Base-by-base conservation (phyloP, 1,284 basidiomycete species). In the Porogramme epimiltina region DNA sequence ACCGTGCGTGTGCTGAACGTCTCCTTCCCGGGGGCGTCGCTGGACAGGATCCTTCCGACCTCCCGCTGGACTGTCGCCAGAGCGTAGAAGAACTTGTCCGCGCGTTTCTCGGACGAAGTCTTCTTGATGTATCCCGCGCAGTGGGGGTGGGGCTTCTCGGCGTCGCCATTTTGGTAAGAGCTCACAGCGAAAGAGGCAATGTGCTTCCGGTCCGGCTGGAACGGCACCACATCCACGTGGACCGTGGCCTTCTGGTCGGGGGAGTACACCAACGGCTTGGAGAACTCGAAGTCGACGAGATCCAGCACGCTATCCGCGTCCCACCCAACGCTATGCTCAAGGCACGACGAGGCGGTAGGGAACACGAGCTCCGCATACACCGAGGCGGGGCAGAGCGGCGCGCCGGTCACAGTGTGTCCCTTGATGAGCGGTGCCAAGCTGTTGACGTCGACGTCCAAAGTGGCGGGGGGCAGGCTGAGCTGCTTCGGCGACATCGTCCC, bases 301-400 rank as follows among this genome's bases (percentile, higher is more conserved):
- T 74, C 64, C 16, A 78, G 62, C 49, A 73, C 66, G 19, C 64
- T 62, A 11, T 71, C 72, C 3, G 66, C 62, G 4, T 64, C 56
- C 36, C 66, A 58, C 6, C 68, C 44, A 0, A 59, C 63, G 31
- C 70, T 62, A 37, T 74, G 66, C 20, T 64, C 65, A 40, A 65
- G 65, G 4, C 73, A 61, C 24, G 76, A 66, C 24, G 68, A 59
- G 18, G 80, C 68, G 0, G 76, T 77, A 9, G 77, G 73, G 22
- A 79, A 65, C 1, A 73, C 78, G 39, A 83, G 74, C 57, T 88
- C 85, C 18, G 82, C 62, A 57, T 87, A 87, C 2, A 87, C 76
- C 0, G 85, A 87, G 1, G 84, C 87, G 4, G 87, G 87, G 58
- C 85, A 89, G 0, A 89, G 72, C 0, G 82, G 71, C 28, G 74